These are phyloP conservation scores for Niebla homalea DNA, from an alignment of 495 filamentous ascomycete genomes.

Conservation along the genomic window DNA sequence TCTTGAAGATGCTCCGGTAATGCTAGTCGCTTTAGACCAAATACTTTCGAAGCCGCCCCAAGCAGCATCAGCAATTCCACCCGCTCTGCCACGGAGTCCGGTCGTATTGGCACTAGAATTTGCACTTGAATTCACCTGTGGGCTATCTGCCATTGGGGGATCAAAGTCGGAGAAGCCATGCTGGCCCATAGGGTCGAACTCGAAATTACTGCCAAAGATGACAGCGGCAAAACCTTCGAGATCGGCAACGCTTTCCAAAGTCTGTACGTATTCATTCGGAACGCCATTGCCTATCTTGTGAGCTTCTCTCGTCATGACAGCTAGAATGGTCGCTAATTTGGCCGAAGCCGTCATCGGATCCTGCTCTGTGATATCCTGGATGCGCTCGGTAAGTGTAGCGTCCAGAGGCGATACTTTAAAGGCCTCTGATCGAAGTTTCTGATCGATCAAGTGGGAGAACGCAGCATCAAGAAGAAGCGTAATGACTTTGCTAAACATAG, in stretches of 20 bases:
- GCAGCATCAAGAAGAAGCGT: constrained; percentile 75
- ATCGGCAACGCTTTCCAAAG: constrained; percentile 69
- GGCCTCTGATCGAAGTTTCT: constrained; percentile 61
- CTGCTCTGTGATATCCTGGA: constrained; percentile 23
- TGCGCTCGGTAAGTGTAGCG: constrained; percentile 24
- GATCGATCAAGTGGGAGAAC: constrained; percentile 68
- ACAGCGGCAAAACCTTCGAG: constrained; percentile 91
- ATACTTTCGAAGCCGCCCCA: constrained; percentile 43
- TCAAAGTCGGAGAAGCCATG: constrained; percentile 3
- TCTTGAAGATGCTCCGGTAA: too few species aligned
- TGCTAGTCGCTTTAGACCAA: constrained; percentile 46
- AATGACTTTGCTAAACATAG: constrained; percentile 69
- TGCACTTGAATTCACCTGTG: constrained; percentile 2
- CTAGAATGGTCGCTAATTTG: constrained; percentile 82
- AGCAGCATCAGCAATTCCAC: constrained; percentile 6
- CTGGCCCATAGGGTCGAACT: constrained; percentile 37
- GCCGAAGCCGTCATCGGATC: constrained; percentile 28
- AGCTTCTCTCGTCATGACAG: constrained; percentile 75
- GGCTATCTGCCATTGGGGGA: background rate
- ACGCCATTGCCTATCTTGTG: constrained; percentile 78
- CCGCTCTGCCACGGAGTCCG: constrained; percentile 3
- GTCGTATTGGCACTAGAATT: constrained; percentile 5
- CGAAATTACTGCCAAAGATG: constrained; percentile 86
- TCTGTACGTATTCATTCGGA: constrained; percentile 76
- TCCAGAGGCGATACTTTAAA: constrained; percentile 46